Evolutionary conservation across 345 rosid genomes (phyloP).

Genomic region (Garcia nutans): DNA sequence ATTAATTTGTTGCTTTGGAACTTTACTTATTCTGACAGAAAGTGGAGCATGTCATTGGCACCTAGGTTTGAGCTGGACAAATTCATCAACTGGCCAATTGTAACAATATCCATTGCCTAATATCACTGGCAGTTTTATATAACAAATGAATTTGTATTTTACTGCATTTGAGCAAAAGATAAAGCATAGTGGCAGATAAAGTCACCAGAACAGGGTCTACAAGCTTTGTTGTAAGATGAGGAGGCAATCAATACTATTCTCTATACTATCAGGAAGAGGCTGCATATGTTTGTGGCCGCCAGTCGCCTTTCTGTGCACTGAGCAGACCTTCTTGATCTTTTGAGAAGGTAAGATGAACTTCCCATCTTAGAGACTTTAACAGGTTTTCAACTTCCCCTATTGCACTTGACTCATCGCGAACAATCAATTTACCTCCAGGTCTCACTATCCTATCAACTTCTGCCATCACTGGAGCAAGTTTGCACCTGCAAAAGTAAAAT

Average conservation of each 20-base stretch:
- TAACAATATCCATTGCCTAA: background rate
- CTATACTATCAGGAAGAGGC: constrained; percentile 32
- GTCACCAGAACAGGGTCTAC: background rate
- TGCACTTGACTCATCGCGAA: constrained; percentile 58
- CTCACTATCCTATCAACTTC: constrained; percentile 87
- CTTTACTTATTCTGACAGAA: background rate
- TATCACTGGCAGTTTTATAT: constrained; percentile 7
- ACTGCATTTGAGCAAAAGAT: background rate
- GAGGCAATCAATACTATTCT: background rate
- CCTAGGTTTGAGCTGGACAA: constrained; percentile 2
- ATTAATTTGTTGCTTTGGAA: background rate
- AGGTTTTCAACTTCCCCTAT: constrained; percentile 73
- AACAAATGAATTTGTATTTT: background rate
- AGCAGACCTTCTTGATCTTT: constrained; percentile 78
- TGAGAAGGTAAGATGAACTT: constrained; percentile 70
- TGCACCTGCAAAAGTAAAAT: constrained; percentile 57
- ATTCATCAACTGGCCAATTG: background rate
- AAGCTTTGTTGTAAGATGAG: background rate
- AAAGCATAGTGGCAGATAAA: constrained; percentile 4
- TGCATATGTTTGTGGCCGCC: constrained; percentile 65
- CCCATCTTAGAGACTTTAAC: constrained; percentile 79
- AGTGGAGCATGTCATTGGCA: background rate
- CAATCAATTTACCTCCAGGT: constrained; percentile 89
- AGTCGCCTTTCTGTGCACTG: constrained; percentile 85
- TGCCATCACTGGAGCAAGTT: constrained; percentile 73